These are phyloP conservation scores for Ophiocordyceps sinensis DNA, from an alignment of 2,329 filamentous ascomycete genomes.

Conservation along the genomic window DNA sequence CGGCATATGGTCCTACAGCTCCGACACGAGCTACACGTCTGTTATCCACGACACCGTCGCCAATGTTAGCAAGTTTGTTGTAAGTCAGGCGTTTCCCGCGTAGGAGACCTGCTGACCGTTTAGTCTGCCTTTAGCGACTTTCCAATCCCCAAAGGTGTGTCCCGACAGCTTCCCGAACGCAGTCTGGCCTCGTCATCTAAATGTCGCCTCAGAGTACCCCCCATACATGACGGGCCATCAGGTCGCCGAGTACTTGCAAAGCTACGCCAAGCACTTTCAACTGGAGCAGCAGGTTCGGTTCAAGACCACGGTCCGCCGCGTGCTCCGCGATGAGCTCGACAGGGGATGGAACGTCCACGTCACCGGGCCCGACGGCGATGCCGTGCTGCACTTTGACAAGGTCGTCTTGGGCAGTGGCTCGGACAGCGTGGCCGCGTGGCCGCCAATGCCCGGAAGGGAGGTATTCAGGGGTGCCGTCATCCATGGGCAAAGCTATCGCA, in stretches of 20 bases:
- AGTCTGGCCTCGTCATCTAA: too few relatives aligned
- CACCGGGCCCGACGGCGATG: not conserved
- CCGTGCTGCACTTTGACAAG: constrained; percentile 19
- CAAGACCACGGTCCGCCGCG: constrained; percentile 9
- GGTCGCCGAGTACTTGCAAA: constrained; percentile 18
- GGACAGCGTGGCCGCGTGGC: constrained; percentile 20
- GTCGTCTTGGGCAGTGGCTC: constrained; percentile 22
- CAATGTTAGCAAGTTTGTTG: constrained; percentile 5
- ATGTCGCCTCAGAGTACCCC: constrained; percentile 4
- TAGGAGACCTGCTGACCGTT: not conserved
- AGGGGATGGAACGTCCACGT: constrained; percentile 1
- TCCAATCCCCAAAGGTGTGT: constrained; percentile 14
- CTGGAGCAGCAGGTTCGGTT: constrained; percentile 14
- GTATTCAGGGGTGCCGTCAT: constrained; percentile 16
- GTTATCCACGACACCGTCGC: constrained; percentile 1
- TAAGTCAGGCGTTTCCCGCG: not conserved
- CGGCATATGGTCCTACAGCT: constrained; percentile 21
- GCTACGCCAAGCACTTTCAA: constrained; percentile 19
- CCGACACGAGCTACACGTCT: not conserved
- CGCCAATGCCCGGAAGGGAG: constrained; percentile 16
- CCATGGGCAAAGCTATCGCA: constrained; percentile 4
- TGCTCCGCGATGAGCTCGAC: constrained; percentile 5
- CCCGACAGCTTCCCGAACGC: too few relatives aligned
- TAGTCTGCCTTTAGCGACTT: constrained; percentile 22
- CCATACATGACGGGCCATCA: constrained; percentile 10